These are phyloP conservation scores for Lepidopterella palustris DNA, from an alignment of 495 filamentous ascomycete genomes.

Conservation along the genomic window DNA sequence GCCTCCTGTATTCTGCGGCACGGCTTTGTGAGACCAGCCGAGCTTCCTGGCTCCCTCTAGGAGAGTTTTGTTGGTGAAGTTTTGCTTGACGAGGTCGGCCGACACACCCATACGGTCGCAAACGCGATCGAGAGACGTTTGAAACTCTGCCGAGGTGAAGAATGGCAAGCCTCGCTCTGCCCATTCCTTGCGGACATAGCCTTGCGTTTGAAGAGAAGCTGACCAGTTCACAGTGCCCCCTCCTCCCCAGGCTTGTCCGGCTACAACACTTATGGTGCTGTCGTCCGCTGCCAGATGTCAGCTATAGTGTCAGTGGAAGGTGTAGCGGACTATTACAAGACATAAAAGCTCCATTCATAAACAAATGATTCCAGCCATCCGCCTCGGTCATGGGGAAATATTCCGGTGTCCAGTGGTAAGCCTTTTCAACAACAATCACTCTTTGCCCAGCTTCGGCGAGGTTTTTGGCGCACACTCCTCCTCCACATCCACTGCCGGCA, in stretches of 20 bases:
- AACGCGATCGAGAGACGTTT: slow-evolving; percentile 66
- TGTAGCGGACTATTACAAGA: slow-evolving; percentile 10
- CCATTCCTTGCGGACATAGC: slow-evolving; percentile 78
- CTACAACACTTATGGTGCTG: slow-evolving; percentile 51
- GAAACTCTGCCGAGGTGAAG: slow-evolving; percentile 70
- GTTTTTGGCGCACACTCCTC: slow-evolving; percentile 74
- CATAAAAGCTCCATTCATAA: slow-evolving; percentile 34
- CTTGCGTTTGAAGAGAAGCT: slow-evolving; percentile 74
- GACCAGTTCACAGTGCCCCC: slow-evolving; percentile 88
- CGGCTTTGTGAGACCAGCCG: slow-evolving; percentile 61
- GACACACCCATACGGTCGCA: slow-evolving; percentile 75
- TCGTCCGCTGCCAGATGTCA: slow-evolving; percentile 49
- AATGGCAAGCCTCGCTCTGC: slow-evolving; percentile 64
- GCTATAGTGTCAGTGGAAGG: background rate
- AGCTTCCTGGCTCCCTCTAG: slow-evolving; percentile 70
- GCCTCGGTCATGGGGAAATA: slow-evolving; percentile 65
- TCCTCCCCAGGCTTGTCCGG: slow-evolving; percentile 75
- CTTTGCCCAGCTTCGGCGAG: slow-evolving; percentile 65
- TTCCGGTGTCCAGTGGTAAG: slow-evolving; percentile 62
- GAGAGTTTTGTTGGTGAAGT: slow-evolving; percentile 58
- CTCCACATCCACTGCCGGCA: slow-evolving; percentile 81
- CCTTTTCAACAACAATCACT: slow-evolving; percentile 80
- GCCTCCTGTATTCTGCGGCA: slow-evolving; percentile 74
- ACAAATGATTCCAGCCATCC: slow-evolving; percentile 54
- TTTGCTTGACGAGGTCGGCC: slow-evolving; percentile 59